These are phyloP conservation scores for Pulicaria dysenterica DNA, from an alignment of 129 eudicot species.

Conservation along the genomic window DNA sequence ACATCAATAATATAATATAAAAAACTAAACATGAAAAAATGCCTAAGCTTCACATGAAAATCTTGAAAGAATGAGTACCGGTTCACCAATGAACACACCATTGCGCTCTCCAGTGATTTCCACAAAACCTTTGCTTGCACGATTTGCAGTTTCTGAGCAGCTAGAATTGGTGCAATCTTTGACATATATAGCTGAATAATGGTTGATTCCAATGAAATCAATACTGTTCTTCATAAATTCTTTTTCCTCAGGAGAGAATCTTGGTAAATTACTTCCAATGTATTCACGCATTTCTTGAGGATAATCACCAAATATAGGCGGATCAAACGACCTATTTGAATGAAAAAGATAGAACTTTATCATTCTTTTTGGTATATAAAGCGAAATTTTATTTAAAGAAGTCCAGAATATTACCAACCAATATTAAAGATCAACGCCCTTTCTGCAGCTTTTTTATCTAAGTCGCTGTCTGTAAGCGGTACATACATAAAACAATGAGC, in stretches of 20 bases:
- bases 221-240: slow-evolving; percentile 47
- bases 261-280: slow-evolving; percentile 65
- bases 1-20: neutral
- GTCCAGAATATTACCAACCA: slow-evolving; percentile 53
- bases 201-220: slow-evolving; percentile 84
- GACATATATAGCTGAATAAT: slow-evolving; percentile 66
- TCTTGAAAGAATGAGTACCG: slow-evolving; percentile 34
- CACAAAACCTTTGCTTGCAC: slow-evolving; percentile 53
- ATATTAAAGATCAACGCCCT: slow-evolving; percentile 54
- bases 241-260: slow-evolving; percentile 61
- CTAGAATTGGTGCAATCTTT: slow-evolving; percentile 64
- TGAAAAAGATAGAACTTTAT: neutral
- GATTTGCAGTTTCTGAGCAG: slow-evolving; percentile 51
- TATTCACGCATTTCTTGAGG: slow-evolving; percentile 70
- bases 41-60: neutral
- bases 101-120: slow-evolving; percentile 50
- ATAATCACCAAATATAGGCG: slow-evolving; percentile 78
- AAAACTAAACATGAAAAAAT: neutral
- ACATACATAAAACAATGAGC: slow-evolving; percentile 43
- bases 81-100: slow-evolving; percentile 70
- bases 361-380: neutral
- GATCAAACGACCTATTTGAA: slow-evolving; percentile 70
- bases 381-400: too few species aligned
- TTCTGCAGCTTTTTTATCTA: slow-evolving; percentile 51
- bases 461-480: slow-evolving; percentile 53